A percentile compares a stretch with the other conserved stretches of the same genome.
phyloP scores from a whole-genome alignment of 768 basidiomycete genomes.

The Fibroporia radiculosa region DNA sequence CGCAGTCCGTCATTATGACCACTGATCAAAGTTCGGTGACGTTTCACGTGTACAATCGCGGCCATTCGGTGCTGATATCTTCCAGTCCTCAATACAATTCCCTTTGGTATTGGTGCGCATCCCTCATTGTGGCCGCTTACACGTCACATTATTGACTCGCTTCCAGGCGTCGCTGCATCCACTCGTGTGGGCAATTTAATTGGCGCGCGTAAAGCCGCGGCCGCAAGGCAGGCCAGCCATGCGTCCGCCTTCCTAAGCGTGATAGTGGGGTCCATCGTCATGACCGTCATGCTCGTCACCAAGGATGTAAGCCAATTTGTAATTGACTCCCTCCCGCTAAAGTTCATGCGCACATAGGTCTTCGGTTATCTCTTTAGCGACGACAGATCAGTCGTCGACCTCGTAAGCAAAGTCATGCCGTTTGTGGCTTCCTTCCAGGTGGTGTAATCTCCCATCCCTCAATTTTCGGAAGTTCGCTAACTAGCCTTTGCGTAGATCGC shows the following conservation, averaged over 20 bases:
- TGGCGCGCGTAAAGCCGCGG: conserved; percentile 43
- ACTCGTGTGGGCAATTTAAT: conserved; percentile 69
- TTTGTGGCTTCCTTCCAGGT: conserved; percentile 50
- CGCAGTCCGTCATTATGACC: conserved; percentile 76
- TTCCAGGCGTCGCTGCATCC: conserved; percentile 61
- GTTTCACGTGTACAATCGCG: background rate
- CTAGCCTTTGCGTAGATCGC: conserved; percentile 28
- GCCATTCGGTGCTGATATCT: background rate
- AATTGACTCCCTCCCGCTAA: too few relatives aligned
- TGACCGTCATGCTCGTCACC: conserved; percentile 46
- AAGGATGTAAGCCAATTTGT: conserved; percentile 43
- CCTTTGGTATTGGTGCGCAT: conserved; percentile 55
- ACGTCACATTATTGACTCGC: background rate
- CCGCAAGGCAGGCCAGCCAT: conserved; percentile 53
- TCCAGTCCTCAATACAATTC: conserved; percentile 62
- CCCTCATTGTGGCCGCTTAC: background rate
- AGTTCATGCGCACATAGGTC: conserved; percentile 28
- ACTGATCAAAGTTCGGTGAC: conserved; percentile 55
- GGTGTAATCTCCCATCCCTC: too few relatives aligned
- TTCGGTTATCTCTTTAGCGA: conserved; percentile 68
- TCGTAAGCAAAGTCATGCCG: conserved; percentile 45
- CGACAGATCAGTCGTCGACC: conserved; percentile 41
- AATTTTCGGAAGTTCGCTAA: too few relatives aligned
- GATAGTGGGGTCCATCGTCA: conserved; percentile 47
- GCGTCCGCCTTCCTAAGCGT: conserved; percentile 60